phyloP scores from a whole-genome alignment of 75 land plant species.

The Cupressus sempervirens region DNA sequence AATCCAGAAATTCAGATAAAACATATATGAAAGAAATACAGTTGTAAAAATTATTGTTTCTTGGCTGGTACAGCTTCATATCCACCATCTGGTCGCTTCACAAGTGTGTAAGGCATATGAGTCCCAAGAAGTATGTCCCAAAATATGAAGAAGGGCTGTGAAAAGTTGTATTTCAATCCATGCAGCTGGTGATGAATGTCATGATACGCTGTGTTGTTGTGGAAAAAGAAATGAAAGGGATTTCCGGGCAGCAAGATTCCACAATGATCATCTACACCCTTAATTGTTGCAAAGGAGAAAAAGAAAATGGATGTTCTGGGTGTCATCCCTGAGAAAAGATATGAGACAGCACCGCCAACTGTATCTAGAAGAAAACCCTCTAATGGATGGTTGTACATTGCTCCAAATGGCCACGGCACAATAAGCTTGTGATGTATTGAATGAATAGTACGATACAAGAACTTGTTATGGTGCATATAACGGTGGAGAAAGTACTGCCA shows the following conservation, averaged over 20 bases:
- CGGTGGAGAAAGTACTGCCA: conserved; percentile 82
- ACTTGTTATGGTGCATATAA: conserved; percentile 27
- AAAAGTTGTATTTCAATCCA: conserved; percentile 78
- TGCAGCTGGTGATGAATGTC: conserved; percentile 82
- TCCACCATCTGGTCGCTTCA: conserved; percentile 57
- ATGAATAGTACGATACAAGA: conserved; percentile 28
- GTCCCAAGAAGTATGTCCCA: conserved; percentile 85
- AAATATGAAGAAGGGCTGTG: conserved; percentile 79
- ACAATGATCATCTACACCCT: conserved; percentile 78
- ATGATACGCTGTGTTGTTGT: conserved; percentile 21
- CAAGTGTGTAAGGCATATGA: conserved; percentile 63
- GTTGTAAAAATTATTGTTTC: not conserved
- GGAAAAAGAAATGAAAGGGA: conserved; percentile 67
- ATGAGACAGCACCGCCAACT: conserved; percentile 77
- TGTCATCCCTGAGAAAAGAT: conserved; percentile 76
- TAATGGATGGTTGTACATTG: conserved; percentile 78
- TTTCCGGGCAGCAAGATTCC: conserved; percentile 76
- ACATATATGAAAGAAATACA: not conserved
- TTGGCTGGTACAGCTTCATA: conserved; percentile 40
- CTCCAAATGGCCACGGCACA: conserved; percentile 80
- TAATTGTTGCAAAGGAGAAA: conserved; percentile 79
- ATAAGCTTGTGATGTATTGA: conserved; percentile 76
- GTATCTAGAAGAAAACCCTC: conserved; percentile 85
- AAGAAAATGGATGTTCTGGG: conserved; percentile 68
- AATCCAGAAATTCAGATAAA: too few species aligned